These are phyloP conservation scores for Rhodofomes roseus DNA, from an alignment of 1,284 basidiomycete species.

Conservation along the genomic window DNA sequence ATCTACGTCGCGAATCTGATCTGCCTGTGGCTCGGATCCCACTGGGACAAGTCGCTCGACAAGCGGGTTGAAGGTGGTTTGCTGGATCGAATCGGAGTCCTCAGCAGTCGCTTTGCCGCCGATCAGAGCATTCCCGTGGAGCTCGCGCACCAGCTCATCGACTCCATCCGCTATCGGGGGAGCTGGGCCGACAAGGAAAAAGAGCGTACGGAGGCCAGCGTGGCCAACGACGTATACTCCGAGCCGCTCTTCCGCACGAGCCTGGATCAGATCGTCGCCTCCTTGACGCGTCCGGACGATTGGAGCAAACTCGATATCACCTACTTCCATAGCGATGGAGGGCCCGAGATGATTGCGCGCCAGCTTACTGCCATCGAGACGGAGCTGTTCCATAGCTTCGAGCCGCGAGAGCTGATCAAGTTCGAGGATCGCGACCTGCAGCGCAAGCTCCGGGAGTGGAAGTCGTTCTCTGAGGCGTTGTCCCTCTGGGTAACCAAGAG, in stretches of 20 bases:
- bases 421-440: conserved; percentile 3
- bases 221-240: not conserved
- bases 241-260: conserved; percentile 6
- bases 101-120: conserved; percentile 21
- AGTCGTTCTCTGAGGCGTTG: conserved; percentile 12
- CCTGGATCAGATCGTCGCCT: not conserved
- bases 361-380: conserved; percentile 23
- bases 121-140: conserved; percentile 10
- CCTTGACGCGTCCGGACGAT: not conserved
- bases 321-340: conserved; percentile 10
- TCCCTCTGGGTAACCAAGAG: conserved; percentile 9
- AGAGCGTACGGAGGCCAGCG: not conserved
- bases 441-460: conserved; percentile 8
- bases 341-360: conserved; percentile 19
- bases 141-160: conserved; percentile 2
- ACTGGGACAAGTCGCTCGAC: conserved; percentile 63
- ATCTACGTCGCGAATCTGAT: conserved; percentile 65
- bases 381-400: conserved; percentile 17
- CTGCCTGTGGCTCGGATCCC: conserved; percentile 70
- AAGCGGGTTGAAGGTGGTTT: conserved; percentile 35
- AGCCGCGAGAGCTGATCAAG: conserved; percentile 16
- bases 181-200: conserved; percentile 3
- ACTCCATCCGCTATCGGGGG: not conserved
- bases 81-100: conserved; percentile 35
- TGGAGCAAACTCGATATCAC: conserved; percentile 11